Base-by-base conservation (phyloP, 805 yeast species). In the Myxozyma lipomycoides region DNA sequence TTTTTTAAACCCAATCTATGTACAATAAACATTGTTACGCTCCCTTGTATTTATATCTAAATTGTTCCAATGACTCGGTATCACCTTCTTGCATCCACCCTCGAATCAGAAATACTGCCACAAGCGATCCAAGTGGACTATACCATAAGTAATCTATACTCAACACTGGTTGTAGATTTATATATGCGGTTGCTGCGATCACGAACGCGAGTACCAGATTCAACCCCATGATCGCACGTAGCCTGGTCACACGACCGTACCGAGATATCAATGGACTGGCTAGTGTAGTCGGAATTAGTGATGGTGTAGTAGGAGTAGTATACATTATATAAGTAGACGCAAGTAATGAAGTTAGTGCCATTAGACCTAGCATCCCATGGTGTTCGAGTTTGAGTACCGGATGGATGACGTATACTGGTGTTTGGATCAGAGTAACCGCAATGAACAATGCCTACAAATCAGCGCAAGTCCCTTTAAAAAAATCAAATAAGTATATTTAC, bases 71-170 rank as follows among this genome's bases (percentile, higher is more conserved):
- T 18, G 47, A 43, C 12, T 30, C 52, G 9, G 48, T 52, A 36
- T 55, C 58, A 21, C 54, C 53, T 37, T 55, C 59, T n/a, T 34
- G 40, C 59, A 55, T 55, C 57, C 59, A 55, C 12, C 48, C 43
- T 4, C 56, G 45, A 17, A 46, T 52, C 5, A 48, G 38, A 22
- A 47, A 15, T 17, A 52, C 48, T 1, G 49, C 43, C 15, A 26
- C 34, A 10, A 49, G 19, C 2, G 44, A 19, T 1, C 48, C 50
- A 10, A 55, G 42, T 23, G 59, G 59, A 26, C 49, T 32, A 21
- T 48, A 45, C 59, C 59, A 55, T 15, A 52, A 28, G 26, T 55
- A 55, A 22, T 55, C 59, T 3, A 52, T 32, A 10, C 59, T 57
- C 26, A 48, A 35, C 32, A 55, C 6, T 23, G 59, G 59, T 10